A percentile compares a stretch with the other conserved stretches of the same genome.
Conservation (phyloP, 345 rosid genomes). For the Ceriops decandra region DNA sequence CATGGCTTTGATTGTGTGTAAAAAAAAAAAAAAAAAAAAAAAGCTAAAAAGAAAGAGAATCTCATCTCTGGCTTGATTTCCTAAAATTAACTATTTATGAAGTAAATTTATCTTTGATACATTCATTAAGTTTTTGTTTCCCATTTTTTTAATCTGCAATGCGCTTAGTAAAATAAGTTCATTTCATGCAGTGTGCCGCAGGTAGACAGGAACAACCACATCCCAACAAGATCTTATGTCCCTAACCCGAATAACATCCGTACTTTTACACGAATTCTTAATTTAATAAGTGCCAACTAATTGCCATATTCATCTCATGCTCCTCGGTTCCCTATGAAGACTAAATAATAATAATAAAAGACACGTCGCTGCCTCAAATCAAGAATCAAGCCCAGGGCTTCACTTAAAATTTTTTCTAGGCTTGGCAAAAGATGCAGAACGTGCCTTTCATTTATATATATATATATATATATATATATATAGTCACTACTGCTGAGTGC, state of each 20-base stretch:
- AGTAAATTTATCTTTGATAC: too few species aligned
- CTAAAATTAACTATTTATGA: too few species aligned
- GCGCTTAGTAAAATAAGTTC: not conserved
- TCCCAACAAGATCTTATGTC: slow-evolving; percentile 14
- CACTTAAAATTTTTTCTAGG: not conserved
- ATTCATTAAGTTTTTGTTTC: too few species aligned
- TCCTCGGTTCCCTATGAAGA: not conserved
- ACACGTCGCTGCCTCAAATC: slow-evolving; percentile 21
- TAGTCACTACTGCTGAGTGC: too few species aligned
- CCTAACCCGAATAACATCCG: not conserved
- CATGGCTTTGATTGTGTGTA: too few species aligned
- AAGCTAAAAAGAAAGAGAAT: too few species aligned
- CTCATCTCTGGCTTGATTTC: too few species aligned
- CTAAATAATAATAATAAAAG: slow-evolving; percentile 13
- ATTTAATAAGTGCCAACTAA: not conserved
- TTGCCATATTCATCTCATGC: slow-evolving; percentile 16
- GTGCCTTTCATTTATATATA: too few species aligned
- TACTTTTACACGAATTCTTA: not conserved
- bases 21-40: too few species aligned
- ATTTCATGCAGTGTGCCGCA: not conserved
- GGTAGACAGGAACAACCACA: not conserved
- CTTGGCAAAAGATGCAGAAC: too few species aligned
- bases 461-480: too few species aligned
- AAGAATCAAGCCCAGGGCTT: slow-evolving; percentile 2
- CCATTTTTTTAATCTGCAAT: not conserved